Percentiles rank a stretch among this genome's conserved stretches.
Evolutionary conservation across 176 grass and related monocot genomes (phyloP).

Genomic region (Oryza rufipogon): DNA sequence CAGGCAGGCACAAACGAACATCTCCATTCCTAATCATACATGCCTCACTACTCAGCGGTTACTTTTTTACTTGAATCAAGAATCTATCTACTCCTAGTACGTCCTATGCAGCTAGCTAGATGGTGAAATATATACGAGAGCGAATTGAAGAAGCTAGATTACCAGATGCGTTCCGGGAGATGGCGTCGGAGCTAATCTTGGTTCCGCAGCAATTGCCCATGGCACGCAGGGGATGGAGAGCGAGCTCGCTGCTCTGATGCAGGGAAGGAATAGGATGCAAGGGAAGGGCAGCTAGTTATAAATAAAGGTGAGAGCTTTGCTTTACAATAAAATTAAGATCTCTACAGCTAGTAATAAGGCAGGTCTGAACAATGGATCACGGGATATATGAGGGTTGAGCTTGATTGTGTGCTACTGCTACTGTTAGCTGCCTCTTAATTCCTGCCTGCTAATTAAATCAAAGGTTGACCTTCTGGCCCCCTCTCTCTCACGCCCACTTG

Average conservation of each 20-base stretch:
- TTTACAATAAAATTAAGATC: background rate
- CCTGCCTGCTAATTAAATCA: background rate
- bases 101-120: no score
- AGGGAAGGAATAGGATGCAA: background rate
- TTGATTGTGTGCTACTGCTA: no score
- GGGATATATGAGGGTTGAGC: background rate
- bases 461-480: background rate
- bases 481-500: background rate
- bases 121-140: no score
- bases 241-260: no score
- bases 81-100: no score
- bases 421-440: no score
- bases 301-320: background rate
- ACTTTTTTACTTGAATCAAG: background rate
- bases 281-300: background rate
- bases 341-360: no score
- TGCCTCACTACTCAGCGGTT: background rate
- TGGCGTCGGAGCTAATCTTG: constrained; percentile 37
- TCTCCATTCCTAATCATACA: background rate
- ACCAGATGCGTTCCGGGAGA: constrained; percentile 46
- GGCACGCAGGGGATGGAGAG: background rate
- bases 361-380: background rate
- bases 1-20: no score
- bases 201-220: constrained; percentile 72
- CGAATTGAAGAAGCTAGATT: background rate